Evolutionary conservation across 495 filamentous ascomycete species (phyloP).

Genomic region (Trichoderma orchidacearum): DNA sequence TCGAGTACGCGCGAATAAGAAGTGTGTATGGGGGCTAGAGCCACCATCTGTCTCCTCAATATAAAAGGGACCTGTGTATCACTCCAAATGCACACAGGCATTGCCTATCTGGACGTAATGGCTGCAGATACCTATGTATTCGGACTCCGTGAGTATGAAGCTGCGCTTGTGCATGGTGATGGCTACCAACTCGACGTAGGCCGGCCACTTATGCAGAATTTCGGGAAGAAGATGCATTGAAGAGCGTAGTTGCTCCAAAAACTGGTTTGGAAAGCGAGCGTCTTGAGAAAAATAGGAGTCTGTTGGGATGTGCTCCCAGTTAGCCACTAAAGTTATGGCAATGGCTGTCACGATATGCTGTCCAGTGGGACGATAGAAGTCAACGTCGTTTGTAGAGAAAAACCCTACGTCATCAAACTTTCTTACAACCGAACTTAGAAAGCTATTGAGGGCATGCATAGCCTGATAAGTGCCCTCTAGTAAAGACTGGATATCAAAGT

Average conservation of each 20-base stretch:
- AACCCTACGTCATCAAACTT: neutral
- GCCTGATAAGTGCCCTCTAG: neutral
- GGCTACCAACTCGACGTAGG: constrained; percentile 4
- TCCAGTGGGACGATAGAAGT: neutral
- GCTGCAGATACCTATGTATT: neutral
- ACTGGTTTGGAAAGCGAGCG: neutral
- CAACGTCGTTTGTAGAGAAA: neutral
- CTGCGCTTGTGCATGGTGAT: constrained; percentile 5
- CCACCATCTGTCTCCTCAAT: neutral
- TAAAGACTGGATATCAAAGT: neutral
- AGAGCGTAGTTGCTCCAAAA: neutral
- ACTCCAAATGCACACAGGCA: neutral
- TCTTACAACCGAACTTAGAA: neutral
- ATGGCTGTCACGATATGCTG: neutral
- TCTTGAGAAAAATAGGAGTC: neutral
- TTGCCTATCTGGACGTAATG: neutral
- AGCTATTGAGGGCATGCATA: neutral
- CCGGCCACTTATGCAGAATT: constrained; percentile 5
- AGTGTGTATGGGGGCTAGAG: neutral
- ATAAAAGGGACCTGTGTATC: neutral
- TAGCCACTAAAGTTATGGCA: neutral
- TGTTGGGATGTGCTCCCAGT: neutral
- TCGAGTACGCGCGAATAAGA: too few relatives aligned
- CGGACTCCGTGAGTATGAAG: neutral
- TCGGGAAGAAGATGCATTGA: constrained; percentile 1